phyloP scores from a whole-genome alignment of 2,329 filamentous ascomycete genomes.

The Pestalotiopsis sp. region DNA sequence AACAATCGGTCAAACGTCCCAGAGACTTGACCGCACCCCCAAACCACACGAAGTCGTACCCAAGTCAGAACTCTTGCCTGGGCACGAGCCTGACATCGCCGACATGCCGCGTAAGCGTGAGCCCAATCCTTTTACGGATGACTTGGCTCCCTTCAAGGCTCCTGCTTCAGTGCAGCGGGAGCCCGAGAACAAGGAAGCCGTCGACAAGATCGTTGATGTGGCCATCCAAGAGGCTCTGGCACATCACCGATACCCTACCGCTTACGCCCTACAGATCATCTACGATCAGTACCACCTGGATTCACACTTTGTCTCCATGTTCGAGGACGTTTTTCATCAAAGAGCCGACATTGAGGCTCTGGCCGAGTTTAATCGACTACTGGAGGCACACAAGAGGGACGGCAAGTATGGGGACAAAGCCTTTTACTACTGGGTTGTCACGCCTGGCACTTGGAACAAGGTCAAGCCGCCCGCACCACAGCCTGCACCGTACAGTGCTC shows the following conservation, averaged over 20 bases:
- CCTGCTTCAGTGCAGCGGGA: slow-evolving; percentile 14
- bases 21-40: background rate
- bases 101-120: background rate
- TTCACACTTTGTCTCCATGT: slow-evolving; percentile 53
- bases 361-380: slow-evolving; percentile 49
- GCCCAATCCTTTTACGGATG: too few relatives aligned
- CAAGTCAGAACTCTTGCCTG: background rate
- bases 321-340: slow-evolving; percentile 59
- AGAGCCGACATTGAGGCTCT: slow-evolving; percentile 54
- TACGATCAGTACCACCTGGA: slow-evolving; percentile 59
- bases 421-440: slow-evolving; percentile 54
- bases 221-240: slow-evolving; percentile 60
- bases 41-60: background rate
- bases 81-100: background rate
- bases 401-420: slow-evolving; percentile 54
- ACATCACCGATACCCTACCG: slow-evolving; percentile 60
- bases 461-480: slow-evolving; percentile 46
- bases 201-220: slow-evolving; percentile 53
- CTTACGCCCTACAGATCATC: slow-evolving; percentile 59
- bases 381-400: slow-evolving; percentile 57
- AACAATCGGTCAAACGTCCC: background rate
- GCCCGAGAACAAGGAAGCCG: slow-evolving; percentile 41
- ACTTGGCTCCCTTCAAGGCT: slow-evolving; percentile 13
- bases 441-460: slow-evolving; percentile 38
- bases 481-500: slow-evolving; percentile 48